Evolutionary conservation across 768 basidiomycete genomes (phyloP).

Genomic region (Cystobasidium onofrii): DNA sequence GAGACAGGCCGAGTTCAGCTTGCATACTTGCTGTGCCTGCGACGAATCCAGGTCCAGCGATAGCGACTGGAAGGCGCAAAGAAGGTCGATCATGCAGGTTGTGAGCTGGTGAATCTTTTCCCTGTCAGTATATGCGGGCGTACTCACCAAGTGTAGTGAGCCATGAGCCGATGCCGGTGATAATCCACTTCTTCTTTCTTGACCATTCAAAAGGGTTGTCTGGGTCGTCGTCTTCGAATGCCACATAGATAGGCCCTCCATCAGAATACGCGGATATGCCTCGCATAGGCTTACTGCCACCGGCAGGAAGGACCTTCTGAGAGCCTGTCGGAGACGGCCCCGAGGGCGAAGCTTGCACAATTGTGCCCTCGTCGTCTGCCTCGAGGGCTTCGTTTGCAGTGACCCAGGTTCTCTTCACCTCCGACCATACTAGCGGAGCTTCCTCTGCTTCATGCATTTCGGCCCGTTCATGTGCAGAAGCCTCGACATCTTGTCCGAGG

Average conservation of each 20-base stretch:
- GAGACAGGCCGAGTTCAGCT: background rate
- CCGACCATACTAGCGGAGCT: background rate
- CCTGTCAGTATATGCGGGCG: too few relatives aligned
- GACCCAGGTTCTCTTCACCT: background rate
- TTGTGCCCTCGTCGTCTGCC: background rate
- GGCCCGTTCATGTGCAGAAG: conserved; percentile 3
- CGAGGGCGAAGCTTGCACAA: background rate
- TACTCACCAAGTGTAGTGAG: conserved; percentile 18
- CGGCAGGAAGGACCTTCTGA: background rate
- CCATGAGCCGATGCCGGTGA: conserved; percentile 26
- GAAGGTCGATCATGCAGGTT: background rate
- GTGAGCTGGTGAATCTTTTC: background rate
- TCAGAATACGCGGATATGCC: background rate
- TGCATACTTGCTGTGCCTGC: conserved; percentile 18
- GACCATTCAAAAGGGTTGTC: conserved; percentile 33
- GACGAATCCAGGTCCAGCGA: conserved; percentile 23
- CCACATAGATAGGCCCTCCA: conserved; percentile 25
- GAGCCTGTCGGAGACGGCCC: background rate
- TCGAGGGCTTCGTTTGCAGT: background rate
- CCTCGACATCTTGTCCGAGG: background rate
- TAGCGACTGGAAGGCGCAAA: background rate
- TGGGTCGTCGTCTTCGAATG: conserved; percentile 35
- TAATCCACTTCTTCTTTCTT: conserved; percentile 29
- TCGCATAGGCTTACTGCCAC: background rate
- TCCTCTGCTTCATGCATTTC: conserved; percentile 25